phyloP scores from a whole-genome alignment of 805 yeast genomes.

The Henningerozyma blattae region DNA sequence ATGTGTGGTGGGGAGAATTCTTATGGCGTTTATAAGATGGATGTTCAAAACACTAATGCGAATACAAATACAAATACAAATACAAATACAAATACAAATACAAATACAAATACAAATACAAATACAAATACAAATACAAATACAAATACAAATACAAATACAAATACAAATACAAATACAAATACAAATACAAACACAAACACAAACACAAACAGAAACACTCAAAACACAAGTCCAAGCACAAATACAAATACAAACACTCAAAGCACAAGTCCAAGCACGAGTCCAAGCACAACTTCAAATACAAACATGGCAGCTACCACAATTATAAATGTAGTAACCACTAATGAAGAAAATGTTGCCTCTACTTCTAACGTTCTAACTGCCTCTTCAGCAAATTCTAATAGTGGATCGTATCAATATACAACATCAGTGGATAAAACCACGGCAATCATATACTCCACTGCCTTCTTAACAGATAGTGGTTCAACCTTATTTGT shows the following conservation, averaged over 20 bases:
- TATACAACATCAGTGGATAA: too few relatives aligned
- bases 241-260: background rate
- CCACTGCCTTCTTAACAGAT: slow-evolving; percentile 16
- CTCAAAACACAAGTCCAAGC: background rate
- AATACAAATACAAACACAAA: slow-evolving; percentile 15
- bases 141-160: slow-evolving; percentile 11
- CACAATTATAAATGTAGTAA: too few relatives aligned
- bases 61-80: slow-evolving; percentile 5
- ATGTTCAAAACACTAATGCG: slow-evolving; percentile 1
- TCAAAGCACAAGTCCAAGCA: background rate
- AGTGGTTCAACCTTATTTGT: slow-evolving; percentile 21
- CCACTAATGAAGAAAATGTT: too few relatives aligned
- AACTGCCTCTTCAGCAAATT: too few relatives aligned
- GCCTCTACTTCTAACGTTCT: too few relatives aligned
- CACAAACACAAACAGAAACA: background rate
- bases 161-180: slow-evolving; percentile 11
- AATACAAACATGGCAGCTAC: background rate
- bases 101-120: slow-evolving; percentile 3
- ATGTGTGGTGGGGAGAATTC: slow-evolving; percentile 50
- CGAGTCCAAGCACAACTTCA: background rate
- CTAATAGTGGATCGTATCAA: too few relatives aligned
- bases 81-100: slow-evolving; percentile 3
- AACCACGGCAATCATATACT: slow-evolving; percentile 10
- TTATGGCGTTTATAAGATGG: slow-evolving; percentile 34
- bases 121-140: slow-evolving; percentile 11